These are phyloP conservation scores for Pulveroboletus sp. DNA, from an alignment of 768 basidiomycete genomes.

Conservation along the genomic window DNA sequence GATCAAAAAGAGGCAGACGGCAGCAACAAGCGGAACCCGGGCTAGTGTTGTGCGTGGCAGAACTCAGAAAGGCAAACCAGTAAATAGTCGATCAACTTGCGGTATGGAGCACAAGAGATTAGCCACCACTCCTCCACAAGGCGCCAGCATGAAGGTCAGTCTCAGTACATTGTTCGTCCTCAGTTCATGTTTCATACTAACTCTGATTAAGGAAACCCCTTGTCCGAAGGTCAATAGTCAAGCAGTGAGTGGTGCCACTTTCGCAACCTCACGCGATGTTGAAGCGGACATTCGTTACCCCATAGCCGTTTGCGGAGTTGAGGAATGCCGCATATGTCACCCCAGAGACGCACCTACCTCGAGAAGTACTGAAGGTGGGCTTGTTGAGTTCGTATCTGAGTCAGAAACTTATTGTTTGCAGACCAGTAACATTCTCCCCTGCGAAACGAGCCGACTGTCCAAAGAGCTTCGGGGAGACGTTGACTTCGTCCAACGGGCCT, in stretches of 20 bases:
- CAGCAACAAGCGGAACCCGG: neutral
- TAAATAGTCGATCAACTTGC: neutral
- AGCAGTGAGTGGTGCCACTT: conserved; percentile 7
- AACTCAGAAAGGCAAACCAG: conserved; percentile 4
- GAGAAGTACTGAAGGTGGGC: conserved; percentile 12
- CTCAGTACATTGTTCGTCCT: neutral
- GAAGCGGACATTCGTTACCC: neutral
- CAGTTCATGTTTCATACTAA: neutral
- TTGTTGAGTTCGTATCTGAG: neutral
- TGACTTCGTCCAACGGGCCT: conserved; percentile 11
- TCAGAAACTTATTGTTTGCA: conserved; percentile 2
- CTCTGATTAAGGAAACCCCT: neutral
- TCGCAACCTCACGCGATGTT: neutral
- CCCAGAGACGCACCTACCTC: neutral
- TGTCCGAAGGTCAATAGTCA: neutral
- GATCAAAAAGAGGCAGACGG: conserved; percentile 12
- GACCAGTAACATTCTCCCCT: neutral
- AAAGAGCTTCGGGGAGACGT: conserved; percentile 32
- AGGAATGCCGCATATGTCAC: neutral
- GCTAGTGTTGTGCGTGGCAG: conserved; percentile 28
- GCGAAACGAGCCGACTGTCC: conserved; percentile 4
- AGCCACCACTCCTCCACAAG: neutral
- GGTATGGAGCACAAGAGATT: neutral
- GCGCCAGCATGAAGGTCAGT: neutral
- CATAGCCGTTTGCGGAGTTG: neutral